These are phyloP conservation scores for Cryptococcus hybrid DNA, from an alignment of 1,284 basidiomycete genomes.

Conservation along the genomic window DNA sequence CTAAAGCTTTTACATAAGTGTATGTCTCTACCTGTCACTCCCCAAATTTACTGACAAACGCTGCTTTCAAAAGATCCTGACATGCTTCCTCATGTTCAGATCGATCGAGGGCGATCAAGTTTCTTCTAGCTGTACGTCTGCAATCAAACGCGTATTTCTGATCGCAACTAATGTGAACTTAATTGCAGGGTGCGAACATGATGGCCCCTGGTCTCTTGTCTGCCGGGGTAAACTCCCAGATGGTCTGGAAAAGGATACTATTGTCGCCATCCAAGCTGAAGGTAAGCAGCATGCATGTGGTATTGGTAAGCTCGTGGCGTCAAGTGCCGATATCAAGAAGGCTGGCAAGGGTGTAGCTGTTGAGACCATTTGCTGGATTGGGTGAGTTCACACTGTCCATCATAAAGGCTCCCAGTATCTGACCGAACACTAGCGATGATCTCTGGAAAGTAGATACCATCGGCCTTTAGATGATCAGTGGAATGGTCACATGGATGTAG, in stretches of 20 bases:
- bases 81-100: slow-evolving; percentile 80
- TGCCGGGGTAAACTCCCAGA: slow-evolving; percentile 85
- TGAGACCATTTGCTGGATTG: slow-evolving; percentile 64
- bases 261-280: slow-evolving; percentile 88
- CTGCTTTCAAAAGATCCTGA: slow-evolving; percentile 66
- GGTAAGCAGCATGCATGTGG: slow-evolving; percentile 94
- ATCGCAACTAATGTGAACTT: neutral
- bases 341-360: slow-evolving; percentile 90
- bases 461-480: slow-evolving; percentile 25
- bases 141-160: neutral
- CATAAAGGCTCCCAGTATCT: neutral
- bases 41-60: neutral
- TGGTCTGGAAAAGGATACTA: slow-evolving; percentile 64
- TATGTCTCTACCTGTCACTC: slow-evolving; percentile 50
- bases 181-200: slow-evolving; percentile 73
- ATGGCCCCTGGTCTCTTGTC: slow-evolving; percentile 97
- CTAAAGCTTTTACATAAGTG: slow-evolving; percentile 88
- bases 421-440: slow-evolving; percentile 67
- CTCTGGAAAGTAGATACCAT: slow-evolving; percentile 75
- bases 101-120: slow-evolving; percentile 94
- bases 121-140: slow-evolving; percentile 67
- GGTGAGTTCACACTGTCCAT: slow-evolving; percentile 33
- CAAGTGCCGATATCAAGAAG: slow-evolving; percentile 83
- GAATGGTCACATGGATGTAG: neutral
- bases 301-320: slow-evolving; percentile 78